A percentile compares a stretch with the other conserved stretches of the same genome.
These are phyloP conservation scores for Takashimella koratensis DNA, from an alignment of 1,284 basidiomycete species.

Conservation along the genomic window DNA sequence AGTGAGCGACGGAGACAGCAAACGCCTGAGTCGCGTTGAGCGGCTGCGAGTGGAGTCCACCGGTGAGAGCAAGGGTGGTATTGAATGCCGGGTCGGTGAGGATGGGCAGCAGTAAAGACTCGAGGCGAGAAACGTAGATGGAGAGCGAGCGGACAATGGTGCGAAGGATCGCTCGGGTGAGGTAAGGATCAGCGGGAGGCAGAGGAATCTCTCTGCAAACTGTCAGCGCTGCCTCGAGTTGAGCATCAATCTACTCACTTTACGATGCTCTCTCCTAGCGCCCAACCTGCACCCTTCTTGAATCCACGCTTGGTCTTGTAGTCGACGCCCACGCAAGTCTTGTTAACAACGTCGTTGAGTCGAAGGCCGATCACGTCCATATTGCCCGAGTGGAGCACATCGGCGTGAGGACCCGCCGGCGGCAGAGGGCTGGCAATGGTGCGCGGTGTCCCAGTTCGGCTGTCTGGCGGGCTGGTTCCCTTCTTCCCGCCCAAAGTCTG, in stretches of 20 bases:
- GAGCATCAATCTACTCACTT: no score
- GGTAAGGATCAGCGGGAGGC: conserved; percentile 45
- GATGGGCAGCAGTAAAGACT: conserved; percentile 47
- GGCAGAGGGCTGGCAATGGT: conserved; percentile 6
- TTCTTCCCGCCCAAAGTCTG: conserved; percentile 21
- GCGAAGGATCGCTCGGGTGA: conserved; percentile 48
- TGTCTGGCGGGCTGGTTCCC: conserved; percentile 14
- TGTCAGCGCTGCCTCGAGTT: conserved; percentile 8
- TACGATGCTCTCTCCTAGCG: conserved; percentile 42
- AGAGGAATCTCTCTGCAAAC: conserved; percentile 37
- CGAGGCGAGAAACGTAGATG: conserved; percentile 48
- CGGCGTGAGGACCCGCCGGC: conserved; percentile 11
- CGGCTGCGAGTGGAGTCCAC: conserved; percentile 21
- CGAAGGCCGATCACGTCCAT: conserved; percentile 49
- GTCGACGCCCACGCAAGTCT: conserved; percentile 45
- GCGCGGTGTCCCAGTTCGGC: conserved; percentile 16
- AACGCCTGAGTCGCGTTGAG: conserved; percentile 48
- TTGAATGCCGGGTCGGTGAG: conserved; percentile 44
- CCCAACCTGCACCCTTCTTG: conserved; percentile 45
- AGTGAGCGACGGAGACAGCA: conserved; percentile 46
- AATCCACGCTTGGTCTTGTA: conserved; percentile 46
- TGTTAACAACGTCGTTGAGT: conserved; percentile 49
- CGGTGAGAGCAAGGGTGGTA: conserved; percentile 34
- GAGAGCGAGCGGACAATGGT: conserved; percentile 44
- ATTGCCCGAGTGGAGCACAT: conserved; percentile 32